These are phyloP conservation scores for Syzygium aqueum DNA, from an alignment of 345 rosid genomes.

Conservation along the genomic window DNA sequence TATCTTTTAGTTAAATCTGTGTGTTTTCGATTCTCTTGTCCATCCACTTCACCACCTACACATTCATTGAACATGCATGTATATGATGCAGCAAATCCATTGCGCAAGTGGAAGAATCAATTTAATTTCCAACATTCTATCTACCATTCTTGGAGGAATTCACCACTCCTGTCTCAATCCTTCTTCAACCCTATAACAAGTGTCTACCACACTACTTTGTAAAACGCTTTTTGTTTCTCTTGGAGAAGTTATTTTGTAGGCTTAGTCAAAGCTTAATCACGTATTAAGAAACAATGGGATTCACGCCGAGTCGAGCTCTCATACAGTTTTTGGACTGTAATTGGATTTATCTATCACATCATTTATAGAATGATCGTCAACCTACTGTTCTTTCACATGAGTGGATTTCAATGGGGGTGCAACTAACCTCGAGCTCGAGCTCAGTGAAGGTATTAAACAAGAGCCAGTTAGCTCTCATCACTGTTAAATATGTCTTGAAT, in stretches of 20 bases:
- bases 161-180: neutral
- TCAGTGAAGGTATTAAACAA: neutral
- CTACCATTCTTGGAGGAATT: neutral
- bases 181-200: neutral
- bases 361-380: neutral
- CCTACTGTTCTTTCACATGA: neutral
- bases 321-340: neutral
- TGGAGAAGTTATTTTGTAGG: neutral
- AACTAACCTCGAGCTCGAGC: slow-evolving; percentile 4
- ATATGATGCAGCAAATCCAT: neutral
- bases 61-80: neutral
- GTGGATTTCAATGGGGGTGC: neutral
- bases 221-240: neutral
- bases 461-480: neutral
- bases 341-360: neutral
- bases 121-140: neutral
- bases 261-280: neutral
- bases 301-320: neutral
- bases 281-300: neutral
- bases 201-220: neutral
- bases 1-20: neutral
- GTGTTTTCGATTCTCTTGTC: neutral
- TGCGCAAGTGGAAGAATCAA: neutral
- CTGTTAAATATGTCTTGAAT: too few species aligned
- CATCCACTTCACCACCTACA: neutral